phyloP scores from a whole-genome alignment of 768 basidiomycete species.

The Leucocoprinus leucothites region DNA sequence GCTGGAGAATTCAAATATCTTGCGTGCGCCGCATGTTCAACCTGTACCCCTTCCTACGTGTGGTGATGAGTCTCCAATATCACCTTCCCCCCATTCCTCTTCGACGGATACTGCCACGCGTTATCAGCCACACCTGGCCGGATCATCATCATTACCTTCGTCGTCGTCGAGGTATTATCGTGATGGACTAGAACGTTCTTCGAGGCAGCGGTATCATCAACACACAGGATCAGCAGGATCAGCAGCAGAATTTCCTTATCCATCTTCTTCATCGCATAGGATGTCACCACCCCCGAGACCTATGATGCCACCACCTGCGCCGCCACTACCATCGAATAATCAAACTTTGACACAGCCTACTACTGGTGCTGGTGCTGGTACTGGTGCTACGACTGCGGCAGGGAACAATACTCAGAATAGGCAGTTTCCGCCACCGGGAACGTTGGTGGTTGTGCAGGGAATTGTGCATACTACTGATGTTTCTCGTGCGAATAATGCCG shows the following conservation, averaged over 20 bases:
- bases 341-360: background rate
- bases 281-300: background rate
- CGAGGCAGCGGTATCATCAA: too few species aligned
- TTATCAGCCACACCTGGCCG: too few species aligned
- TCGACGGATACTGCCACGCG: slow-evolving; percentile 2
- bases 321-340: background rate
- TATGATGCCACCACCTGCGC: background rate
- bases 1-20: background rate
- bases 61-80: background rate
- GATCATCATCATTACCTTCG: too few species aligned
- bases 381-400: too few species aligned
- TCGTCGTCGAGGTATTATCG: too few species aligned
- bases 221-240: too few species aligned
- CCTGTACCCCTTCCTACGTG: background rate
- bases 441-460: slow-evolving; percentile 80
- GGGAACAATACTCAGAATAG: slow-evolving; percentile 20
- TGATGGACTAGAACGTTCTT: too few species aligned
- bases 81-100: background rate
- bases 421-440: slow-evolving; percentile 71
- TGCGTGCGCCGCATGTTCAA: background rate
- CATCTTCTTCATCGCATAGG: too few species aligned
- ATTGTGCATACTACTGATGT: slow-evolving; percentile 78
- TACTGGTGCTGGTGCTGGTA: too few species aligned
- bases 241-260: too few species aligned
- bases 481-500: slow-evolving; percentile 28